Evolutionary conservation across 352 stramenopile species (phyloP).

Genomic region (Albugo laibachii): DNA sequence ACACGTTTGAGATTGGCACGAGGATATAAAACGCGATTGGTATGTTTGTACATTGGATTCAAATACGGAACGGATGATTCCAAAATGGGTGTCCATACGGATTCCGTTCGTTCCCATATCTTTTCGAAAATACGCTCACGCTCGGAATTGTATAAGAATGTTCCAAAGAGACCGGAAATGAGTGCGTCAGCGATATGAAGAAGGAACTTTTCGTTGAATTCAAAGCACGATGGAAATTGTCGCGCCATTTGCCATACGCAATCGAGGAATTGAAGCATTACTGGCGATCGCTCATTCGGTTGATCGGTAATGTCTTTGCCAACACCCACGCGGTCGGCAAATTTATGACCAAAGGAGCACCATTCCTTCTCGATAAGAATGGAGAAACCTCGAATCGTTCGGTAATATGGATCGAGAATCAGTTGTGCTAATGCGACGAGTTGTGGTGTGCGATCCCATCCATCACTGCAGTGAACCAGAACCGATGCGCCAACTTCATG

Average conservation of each 20-base stretch:
- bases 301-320: conserved; percentile 61
- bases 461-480: conserved; percentile 73
- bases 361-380: conserved; percentile 74
- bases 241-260: conserved; percentile 77
- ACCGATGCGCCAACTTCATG: conserved; percentile 70
- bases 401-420: conserved; percentile 75
- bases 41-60: conserved; percentile 57
- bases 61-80: conserved; percentile 39
- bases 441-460: conserved; percentile 75
- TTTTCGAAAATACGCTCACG: conserved; percentile 64
- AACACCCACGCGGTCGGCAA: conserved; percentile 63
- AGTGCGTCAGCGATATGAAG: conserved; percentile 59
- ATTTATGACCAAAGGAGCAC: conserved; percentile 83
- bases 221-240: conserved; percentile 75
- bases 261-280: conserved; percentile 77
- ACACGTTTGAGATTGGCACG: conserved; percentile 75
- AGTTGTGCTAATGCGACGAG: conserved; percentile 60
- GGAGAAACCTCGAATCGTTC: conserved; percentile 65
- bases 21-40: conserved; percentile 63
- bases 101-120: conserved; percentile 72
- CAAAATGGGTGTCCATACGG: conserved; percentile 62
- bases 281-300: conserved; percentile 62
- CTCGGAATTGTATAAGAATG: conserved; percentile 75
- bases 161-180: conserved; percentile 59
- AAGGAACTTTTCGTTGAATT: conserved; percentile 79